Percentiles rank a stretch among this genome's conserved stretches.
These are phyloP conservation scores for Camellia granthamiana DNA, from an alignment of 148 eudicot species.

Conservation along the genomic window DNA sequence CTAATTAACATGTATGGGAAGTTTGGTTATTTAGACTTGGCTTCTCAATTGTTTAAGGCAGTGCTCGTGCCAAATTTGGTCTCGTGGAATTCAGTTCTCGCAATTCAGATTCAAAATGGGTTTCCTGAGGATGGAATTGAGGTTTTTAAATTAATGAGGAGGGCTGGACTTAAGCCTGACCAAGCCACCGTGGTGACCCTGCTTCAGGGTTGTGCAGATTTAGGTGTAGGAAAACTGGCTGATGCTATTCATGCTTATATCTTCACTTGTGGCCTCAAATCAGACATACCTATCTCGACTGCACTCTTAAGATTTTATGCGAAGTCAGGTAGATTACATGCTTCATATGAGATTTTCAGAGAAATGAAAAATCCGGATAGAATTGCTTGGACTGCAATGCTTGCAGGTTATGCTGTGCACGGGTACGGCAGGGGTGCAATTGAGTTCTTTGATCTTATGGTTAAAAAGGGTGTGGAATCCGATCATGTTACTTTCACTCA, in stretches of 20 bases:
- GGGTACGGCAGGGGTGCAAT: slow-evolving; percentile 40
- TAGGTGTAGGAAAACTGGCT: slow-evolving; percentile 29
- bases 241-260: slow-evolving; percentile 31
- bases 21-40: slow-evolving; percentile 27
- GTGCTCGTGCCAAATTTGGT: slow-evolving; percentile 32
- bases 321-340: slow-evolving; percentile 36
- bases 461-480: slow-evolving; percentile 26
- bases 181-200: slow-evolving; percentile 39
- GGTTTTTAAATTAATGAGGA: slow-evolving; percentile 32
- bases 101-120: slow-evolving; percentile 33
- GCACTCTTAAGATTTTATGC: slow-evolving; percentile 32
- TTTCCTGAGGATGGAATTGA: slow-evolving; percentile 16
- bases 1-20: slow-evolving; percentile 47
- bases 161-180: slow-evolving; percentile 34
- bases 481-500: slow-evolving; percentile 53
- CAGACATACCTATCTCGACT: slow-evolving; percentile 30
- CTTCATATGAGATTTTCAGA: slow-evolving; percentile 26
- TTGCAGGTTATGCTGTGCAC: slow-evolving; percentile 41
- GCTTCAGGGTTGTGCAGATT: slow-evolving; percentile 36
- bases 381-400: slow-evolving; percentile 48
- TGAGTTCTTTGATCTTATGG: slow-evolving; percentile 32
- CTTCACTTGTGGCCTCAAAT: slow-evolving; percentile 29
- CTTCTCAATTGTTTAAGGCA: slow-evolving; percentile 30
- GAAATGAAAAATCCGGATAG: slow-evolving; percentile 30
- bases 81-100: slow-evolving; percentile 44